These are phyloP conservation scores for Kokia cookei DNA, from an alignment of 441 rosid genomes.

Conservation along the genomic window DNA sequence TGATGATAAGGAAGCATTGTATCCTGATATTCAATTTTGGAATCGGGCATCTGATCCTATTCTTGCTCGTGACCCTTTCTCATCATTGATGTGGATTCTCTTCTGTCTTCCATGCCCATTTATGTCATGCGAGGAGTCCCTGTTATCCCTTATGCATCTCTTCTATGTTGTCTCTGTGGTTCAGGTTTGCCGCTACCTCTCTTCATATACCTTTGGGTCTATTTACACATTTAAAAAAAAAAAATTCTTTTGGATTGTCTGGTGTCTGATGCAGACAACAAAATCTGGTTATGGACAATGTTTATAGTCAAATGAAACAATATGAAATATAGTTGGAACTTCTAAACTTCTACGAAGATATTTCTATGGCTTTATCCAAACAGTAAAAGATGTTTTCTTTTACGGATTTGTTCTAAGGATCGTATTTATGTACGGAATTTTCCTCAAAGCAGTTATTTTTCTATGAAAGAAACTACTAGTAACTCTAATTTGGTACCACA, in stretches of 20 bases:
- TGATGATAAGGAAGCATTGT: conserved; percentile 35
- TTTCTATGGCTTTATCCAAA: background rate
- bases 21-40: conserved; percentile 68
- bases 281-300: background rate
- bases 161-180: conserved; percentile 69
- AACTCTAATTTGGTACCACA: background rate
- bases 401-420: background rate
- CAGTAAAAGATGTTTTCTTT: background rate
- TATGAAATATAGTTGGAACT: background rate
- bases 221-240: background rate
- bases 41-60: conserved; percentile 81
- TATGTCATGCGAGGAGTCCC: conserved; percentile 70
- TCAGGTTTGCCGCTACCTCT: conserved; percentile 57
- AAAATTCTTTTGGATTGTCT: background rate
- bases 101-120: conserved; percentile 94
- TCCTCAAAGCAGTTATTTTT: background rate
- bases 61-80: conserved; percentile 89
- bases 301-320: background rate
- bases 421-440: background rate
- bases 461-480: background rate
- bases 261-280: background rate
- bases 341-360: background rate
- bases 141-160: conserved; percentile 78
- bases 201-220: background rate
- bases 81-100: conserved; percentile 95